Conservation (phyloP, 2,329 filamentous ascomycete genomes). For the Venturia carpophila region DNA sequence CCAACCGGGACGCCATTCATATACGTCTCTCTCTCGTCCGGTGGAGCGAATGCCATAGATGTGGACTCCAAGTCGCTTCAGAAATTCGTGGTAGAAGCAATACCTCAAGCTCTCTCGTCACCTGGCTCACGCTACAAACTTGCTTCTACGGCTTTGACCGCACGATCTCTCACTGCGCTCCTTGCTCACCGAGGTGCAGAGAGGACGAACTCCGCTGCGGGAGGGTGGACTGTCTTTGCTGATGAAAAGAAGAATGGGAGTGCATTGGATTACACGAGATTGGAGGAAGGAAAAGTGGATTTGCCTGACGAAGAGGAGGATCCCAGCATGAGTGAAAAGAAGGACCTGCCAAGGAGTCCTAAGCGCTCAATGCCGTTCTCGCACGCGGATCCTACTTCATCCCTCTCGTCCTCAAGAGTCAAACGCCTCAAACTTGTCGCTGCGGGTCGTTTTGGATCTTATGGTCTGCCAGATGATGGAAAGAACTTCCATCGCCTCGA, state of each 20-base stretch:
- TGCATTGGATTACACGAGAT: slow-evolving; percentile 39
- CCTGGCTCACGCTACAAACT: slow-evolving; percentile 66
- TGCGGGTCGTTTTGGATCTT: slow-evolving; percentile 61
- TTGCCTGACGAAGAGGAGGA: slow-evolving; percentile 15
- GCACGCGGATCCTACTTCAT: slow-evolving; percentile 58
- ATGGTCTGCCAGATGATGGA: slow-evolving; percentile 31
- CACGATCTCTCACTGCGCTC: slow-evolving; percentile 63
- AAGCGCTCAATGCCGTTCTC: slow-evolving; percentile 24
- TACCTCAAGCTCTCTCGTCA: slow-evolving; percentile 73
- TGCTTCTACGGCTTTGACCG: slow-evolving; percentile 58
- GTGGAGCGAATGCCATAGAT: slow-evolving; percentile 24
- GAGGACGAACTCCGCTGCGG: slow-evolving; percentile 62
- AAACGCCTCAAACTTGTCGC: slow-evolving; percentile 58
- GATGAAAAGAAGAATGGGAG: slow-evolving; percentile 38
- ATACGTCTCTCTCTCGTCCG: slow-evolving; percentile 51
- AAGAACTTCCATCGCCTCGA: slow-evolving; percentile 40
- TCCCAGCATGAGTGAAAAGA: neutral
- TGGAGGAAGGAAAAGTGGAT: slow-evolving; percentile 20
- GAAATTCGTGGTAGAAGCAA: slow-evolving; percentile 64
- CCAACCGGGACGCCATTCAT: slow-evolving; percentile 71
- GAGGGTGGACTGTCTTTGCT: slow-evolving; percentile 73
- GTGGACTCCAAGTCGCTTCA: slow-evolving; percentile 16
- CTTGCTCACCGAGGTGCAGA: slow-evolving; percentile 61
- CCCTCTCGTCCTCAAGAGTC: neutral
- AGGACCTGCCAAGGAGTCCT: slow-evolving; percentile 8